Conservation (phyloP, 768 basidiomycete species). For the Tubosaeta sp. region DNA sequence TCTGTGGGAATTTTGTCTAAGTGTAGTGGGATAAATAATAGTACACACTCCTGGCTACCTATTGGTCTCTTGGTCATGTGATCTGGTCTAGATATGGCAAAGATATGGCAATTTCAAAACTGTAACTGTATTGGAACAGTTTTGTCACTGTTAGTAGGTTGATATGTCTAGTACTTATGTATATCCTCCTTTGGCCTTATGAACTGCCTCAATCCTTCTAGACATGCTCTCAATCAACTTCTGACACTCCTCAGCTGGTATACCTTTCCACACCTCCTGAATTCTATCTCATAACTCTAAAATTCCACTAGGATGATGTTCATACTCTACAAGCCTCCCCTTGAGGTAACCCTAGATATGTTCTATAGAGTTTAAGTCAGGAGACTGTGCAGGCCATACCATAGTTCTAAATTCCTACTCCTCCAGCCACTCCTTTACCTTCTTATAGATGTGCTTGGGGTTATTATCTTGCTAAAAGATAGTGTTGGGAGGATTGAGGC, state of each 20-base stretch:
- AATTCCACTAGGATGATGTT: too few species aligned
- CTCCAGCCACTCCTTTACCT: too few species aligned
- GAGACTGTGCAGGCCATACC: too few species aligned
- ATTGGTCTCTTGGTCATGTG: not conserved
- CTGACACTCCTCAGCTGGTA: not conserved
- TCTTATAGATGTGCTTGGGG: not conserved
- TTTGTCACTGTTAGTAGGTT: not conserved
- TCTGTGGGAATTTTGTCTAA: not conserved
- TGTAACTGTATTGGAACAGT: not conserved
- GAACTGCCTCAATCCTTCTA: not conserved
- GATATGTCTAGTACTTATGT: not conserved
- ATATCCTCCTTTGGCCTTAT: not conserved
- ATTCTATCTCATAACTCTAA: not conserved
- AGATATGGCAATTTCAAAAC: not conserved
- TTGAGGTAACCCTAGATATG: too few species aligned
- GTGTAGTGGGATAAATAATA: not conserved
- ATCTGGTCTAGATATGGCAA: not conserved
- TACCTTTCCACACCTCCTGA: not conserved
- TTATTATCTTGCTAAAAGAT: not conserved
- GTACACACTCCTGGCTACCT: not conserved
- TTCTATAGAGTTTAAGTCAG: too few species aligned
- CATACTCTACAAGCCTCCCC: too few species aligned
- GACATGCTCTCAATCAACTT: too few species aligned
- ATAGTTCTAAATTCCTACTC: too few species aligned
- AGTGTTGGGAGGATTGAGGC: too few species aligned